These are phyloP conservation scores for Talaromyces sp. DNA, from an alignment of 2,329 filamentous ascomycete genomes.

Conservation along the genomic window DNA sequence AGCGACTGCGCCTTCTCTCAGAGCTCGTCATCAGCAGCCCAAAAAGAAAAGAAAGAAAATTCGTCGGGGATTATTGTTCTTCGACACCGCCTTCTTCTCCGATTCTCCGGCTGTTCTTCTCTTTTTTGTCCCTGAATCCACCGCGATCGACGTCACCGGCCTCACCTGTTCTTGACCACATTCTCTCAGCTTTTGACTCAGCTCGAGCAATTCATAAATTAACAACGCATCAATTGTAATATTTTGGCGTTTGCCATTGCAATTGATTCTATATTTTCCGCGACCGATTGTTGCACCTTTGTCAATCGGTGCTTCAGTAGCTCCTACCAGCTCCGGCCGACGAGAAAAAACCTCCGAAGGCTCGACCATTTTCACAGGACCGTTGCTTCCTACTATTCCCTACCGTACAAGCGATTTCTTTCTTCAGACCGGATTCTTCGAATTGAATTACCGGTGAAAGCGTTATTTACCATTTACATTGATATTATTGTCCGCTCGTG, in stretches of 20 bases:
- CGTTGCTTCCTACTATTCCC: not conserved
- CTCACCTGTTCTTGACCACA: not conserved
- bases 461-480: not conserved
- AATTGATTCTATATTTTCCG: not conserved
- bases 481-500: not conserved
- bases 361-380: not conserved
- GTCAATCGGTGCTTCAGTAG: slow-evolving; percentile 7
- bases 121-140: slow-evolving; percentile 2
- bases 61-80: not conserved
- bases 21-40: not conserved
- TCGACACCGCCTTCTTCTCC: not conserved
- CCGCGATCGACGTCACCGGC: slow-evolving; percentile 11
- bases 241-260: not conserved
- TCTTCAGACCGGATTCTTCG: not conserved
- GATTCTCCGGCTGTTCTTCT: not conserved
- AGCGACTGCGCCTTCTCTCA: slow-evolving; percentile 4
- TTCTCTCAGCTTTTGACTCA: not conserved
- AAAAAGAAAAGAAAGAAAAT: not conserved
- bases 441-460: not conserved
- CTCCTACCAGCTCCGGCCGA: slow-evolving; percentile 1
- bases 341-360: not conserved
- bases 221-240: not conserved
- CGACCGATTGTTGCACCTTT: not conserved
- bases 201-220: not conserved
- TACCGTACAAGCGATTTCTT: not conserved